These are phyloP conservation scores for Moesziomyces globuligerus DNA, from an alignment of 1,284 basidiomycete genomes.

Conservation along the genomic window DNA sequence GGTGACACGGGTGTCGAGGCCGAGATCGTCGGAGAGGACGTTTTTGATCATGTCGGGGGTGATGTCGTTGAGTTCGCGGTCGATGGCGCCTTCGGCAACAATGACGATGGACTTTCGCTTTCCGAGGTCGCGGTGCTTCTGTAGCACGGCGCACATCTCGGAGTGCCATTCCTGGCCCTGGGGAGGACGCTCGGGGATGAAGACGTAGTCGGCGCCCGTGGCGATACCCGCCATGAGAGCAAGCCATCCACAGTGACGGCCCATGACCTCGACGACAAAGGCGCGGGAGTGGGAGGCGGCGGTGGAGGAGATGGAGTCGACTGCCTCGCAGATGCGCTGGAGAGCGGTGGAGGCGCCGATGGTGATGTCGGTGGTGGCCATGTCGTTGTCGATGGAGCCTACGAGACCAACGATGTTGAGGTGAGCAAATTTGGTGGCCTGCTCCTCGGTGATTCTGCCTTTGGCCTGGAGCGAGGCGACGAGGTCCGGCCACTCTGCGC, in stretches of 20 bases:
- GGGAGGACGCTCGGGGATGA: constrained; percentile 94
- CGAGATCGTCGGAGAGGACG: constrained; percentile 84
- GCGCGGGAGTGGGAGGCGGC: constrained; percentile 95
- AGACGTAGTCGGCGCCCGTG: constrained; percentile 95
- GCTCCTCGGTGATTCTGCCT: constrained; percentile 79
- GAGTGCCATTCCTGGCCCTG: constrained; percentile 83
- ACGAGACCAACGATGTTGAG: constrained; percentile 97
- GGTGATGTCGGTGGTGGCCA: constrained; percentile 96
- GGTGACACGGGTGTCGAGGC: constrained; percentile 96
- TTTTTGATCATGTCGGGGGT: constrained; percentile 88
- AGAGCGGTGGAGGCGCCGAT: constrained; percentile 95
- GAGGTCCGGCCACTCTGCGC: constrained; percentile 90
- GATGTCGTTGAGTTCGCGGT: constrained; percentile 87
- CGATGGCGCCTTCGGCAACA: constrained; percentile 93
- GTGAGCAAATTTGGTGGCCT: constrained; percentile 78
- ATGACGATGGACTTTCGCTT: constrained; percentile 99
- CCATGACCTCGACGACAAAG: constrained; percentile 99
- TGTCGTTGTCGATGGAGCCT: constrained; percentile 98
- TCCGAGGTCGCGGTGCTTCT: constrained; percentile 87
- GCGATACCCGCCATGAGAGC: constrained; percentile 91
- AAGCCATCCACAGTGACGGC: constrained; percentile 96
- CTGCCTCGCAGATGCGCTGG: constrained; percentile 94
- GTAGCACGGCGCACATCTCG: constrained; percentile 88
- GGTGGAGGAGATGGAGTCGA: constrained; percentile 98
- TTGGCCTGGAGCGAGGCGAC: constrained; percentile 76